These are phyloP conservation scores for Pseudophaeomoniella oleicola DNA, from an alignment of 2,329 filamentous ascomycete genomes.

Conservation along the genomic window DNA sequence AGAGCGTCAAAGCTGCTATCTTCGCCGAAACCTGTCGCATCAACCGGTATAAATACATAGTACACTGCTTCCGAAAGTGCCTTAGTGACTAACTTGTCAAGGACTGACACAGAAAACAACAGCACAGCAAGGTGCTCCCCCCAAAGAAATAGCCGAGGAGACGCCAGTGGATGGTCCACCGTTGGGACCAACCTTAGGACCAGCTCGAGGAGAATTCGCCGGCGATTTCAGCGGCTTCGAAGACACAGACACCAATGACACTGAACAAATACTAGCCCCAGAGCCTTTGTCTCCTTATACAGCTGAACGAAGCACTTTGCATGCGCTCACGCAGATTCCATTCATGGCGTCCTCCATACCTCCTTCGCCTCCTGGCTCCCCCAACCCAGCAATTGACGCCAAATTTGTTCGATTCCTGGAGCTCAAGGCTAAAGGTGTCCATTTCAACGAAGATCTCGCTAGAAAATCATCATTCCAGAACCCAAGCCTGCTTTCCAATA, in stretches of 20 bases:
- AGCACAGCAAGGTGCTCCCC: too few relatives aligned
- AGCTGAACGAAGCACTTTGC: constrained; percentile 24
- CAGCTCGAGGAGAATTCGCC: too few relatives aligned
- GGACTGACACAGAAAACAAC: too few relatives aligned
- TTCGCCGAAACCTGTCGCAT: too few relatives aligned
- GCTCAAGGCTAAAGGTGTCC: constrained; percentile 45
- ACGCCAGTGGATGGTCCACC: too few relatives aligned
- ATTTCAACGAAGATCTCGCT: constrained; percentile 49
- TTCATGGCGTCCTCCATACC: constrained; percentile 29
- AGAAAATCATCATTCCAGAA: constrained; percentile 43
- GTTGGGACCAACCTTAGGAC: too few relatives aligned
- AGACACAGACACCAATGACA: neutral
- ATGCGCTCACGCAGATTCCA: constrained; percentile 40
- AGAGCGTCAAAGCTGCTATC: too few relatives aligned
- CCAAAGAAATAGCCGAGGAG: too few relatives aligned
- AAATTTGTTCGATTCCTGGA: constrained; percentile 47
- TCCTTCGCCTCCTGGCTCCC: constrained; percentile 30
- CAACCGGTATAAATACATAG: too few relatives aligned
- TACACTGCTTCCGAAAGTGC: too few relatives aligned
- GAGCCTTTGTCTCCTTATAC: neutral
- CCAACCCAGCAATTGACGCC: constrained; percentile 29
- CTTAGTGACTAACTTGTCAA: too few relatives aligned
- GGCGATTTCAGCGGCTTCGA: too few relatives aligned
- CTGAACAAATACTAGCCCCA: neutral
- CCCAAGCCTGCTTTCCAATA: constrained; percentile 39